phyloP scores from a whole-genome alignment of 1,139 yeast genomes.

The Blastobotrys persicus region DNA sequence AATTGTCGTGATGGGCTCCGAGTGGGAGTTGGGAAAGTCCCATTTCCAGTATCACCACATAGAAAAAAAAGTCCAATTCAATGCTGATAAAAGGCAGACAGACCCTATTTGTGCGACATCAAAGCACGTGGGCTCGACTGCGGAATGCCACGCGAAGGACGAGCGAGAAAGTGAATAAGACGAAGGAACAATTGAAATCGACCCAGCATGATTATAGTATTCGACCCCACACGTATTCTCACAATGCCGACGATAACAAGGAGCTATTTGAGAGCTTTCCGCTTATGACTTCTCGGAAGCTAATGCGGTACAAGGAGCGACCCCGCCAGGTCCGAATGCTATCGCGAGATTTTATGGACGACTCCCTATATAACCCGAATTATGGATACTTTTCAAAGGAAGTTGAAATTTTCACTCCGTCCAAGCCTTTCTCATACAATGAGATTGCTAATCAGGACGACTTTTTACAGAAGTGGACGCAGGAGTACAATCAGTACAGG shows the following conservation, averaged over 20 bases:
- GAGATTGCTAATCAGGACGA: conserved; percentile 63
- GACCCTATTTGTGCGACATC: conserved; percentile 12
- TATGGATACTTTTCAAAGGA: conserved; percentile 81
- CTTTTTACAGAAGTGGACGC: conserved; percentile 66
- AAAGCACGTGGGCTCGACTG: conserved; percentile 14
- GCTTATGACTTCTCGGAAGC: conserved; percentile 46
- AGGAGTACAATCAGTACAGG: conserved; percentile 56
- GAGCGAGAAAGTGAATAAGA: conserved; percentile 8
- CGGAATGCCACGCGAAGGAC: conserved; percentile 14
- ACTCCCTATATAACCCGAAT: conserved; percentile 73
- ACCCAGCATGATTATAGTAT: conserved; percentile 26
- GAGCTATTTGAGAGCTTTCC: conserved; percentile 48
- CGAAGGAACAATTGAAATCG: conserved; percentile 8
- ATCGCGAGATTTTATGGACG: conserved; percentile 77
- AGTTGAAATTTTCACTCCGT: conserved; percentile 63
- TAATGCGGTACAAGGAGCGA: conserved; percentile 47
- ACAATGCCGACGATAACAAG: conserved; percentile 30
- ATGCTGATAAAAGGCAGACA: not conserved
- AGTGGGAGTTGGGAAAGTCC: conserved; percentile 11
- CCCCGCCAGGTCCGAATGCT: conserved; percentile 70
- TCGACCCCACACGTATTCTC: conserved; percentile 27
- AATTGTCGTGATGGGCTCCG: no score
- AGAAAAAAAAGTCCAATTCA: not conserved
- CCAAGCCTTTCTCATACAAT: conserved; percentile 51
- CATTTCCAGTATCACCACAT: not conserved